Evolutionary conservation across 1,284 basidiomycete species (phyloP).

Genomic region (Sphaerobolus stellatus): DNA sequence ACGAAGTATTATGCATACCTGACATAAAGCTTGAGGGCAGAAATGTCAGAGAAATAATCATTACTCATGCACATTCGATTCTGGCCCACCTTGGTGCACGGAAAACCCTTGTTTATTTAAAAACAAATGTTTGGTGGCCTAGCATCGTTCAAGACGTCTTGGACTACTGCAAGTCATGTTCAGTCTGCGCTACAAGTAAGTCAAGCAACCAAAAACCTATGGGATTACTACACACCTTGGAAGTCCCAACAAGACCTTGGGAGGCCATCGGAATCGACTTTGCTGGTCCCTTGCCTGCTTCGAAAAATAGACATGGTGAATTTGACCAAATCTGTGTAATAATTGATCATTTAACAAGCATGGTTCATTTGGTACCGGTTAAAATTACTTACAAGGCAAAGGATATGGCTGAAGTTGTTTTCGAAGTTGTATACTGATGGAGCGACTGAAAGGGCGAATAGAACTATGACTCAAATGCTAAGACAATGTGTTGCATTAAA

Average conservation of each 20-base stretch:
- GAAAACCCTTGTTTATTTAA: constrained; percentile 32
- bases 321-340: constrained; percentile 34
- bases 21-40: constrained; percentile 21
- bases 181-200: constrained; percentile 30
- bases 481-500: constrained; percentile 15
- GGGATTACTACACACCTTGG: constrained; percentile 33
- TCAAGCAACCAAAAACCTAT: constrained; percentile 31
- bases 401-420: constrained; percentile 25
- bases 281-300: constrained; percentile 36
- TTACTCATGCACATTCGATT: constrained; percentile 32
- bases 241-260: constrained; percentile 35
- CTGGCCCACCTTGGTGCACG: constrained; percentile 32
- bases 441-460: constrained; percentile 23
- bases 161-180: constrained; percentile 29
- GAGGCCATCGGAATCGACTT: constrained; percentile 44
- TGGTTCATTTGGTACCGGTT: constrained; percentile 33
- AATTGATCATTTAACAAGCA: constrained; percentile 33
- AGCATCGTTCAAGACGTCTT: constrained; percentile 26
- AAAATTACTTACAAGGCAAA: constrained; percentile 18
- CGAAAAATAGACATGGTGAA: constrained; percentile 23
- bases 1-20: constrained; percentile 35
- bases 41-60: constrained; percentile 31
- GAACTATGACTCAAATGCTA: constrained; percentile 24
- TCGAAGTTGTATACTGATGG: constrained; percentile 26
- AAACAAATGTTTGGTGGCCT: constrained; percentile 38